Base-by-base conservation (phyloP, 176 grass and related monocot genomes). In the Bonia amplexicaulis region DNA sequence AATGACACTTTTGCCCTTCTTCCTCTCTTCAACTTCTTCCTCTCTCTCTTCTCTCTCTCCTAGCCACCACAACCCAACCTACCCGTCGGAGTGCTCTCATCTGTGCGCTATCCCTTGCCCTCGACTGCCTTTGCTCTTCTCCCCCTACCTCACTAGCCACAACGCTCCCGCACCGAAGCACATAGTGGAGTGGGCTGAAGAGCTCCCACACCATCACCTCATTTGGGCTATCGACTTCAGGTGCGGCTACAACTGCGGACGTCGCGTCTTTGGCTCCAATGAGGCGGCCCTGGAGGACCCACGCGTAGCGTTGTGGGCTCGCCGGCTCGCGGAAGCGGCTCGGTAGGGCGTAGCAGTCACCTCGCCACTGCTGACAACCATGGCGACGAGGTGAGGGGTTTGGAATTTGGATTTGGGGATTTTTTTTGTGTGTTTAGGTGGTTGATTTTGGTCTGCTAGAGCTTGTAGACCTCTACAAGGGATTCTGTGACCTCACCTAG, bases 261-360 rank as follows among this genome's bases (percentile, higher is more conserved):
- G 86, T 61, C 9, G 88, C 93, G 61, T 93, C 91, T 66, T 96
- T 84, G 46, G 89, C 90, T 11, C 86, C 90, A 79, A 93, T 60
- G 69, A 97, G 90, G 75, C 84, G 85, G n/a, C 92, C 94, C 85
- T 92, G 86, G 19, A 97, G 88, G 73, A 97, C 65, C 92, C 92
- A 92, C 17, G 88, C 79, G 62, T 69, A 76, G 6, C 62, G 74
- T 61, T 76, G 72, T 40, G 87, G 91, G 35, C 65, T 48, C 51
- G 88, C 74, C 39, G 88, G 96, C 54, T 94, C 74, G 44, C 72
- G 71, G 85, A 92, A 92, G 8, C 86, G 31, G 78, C 88, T 91
- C 7, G 88, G 74, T 2, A 99, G 89, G 51, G 91, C 74, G 63
- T 78, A 85, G n/a, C 76, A 35, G 58, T 87, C 17, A 69, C 69